Conservation (phyloP, 208 protist genomes). For the Angomonas ambiguus region DNA sequence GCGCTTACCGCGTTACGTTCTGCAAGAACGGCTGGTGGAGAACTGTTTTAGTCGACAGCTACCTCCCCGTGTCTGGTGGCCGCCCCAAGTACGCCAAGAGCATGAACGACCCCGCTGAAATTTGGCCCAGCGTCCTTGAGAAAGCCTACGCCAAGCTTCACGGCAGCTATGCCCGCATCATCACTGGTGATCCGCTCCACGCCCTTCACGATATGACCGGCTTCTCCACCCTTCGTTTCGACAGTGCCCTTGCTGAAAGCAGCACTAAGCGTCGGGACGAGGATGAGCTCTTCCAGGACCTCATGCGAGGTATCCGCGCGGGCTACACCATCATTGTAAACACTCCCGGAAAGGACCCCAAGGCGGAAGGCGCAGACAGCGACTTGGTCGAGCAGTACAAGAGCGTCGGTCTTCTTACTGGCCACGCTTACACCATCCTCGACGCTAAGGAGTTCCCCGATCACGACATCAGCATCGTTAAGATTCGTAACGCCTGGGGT, state of each 20-base stretch:
- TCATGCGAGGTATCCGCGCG: background rate
- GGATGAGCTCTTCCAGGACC: conserved; percentile 6
- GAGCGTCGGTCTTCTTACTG: background rate
- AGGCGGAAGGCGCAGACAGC: background rate
- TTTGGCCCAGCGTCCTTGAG: conserved; percentile 71
- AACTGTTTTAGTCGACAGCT: conserved; percentile 67
- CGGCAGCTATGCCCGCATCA: conserved; percentile 60
- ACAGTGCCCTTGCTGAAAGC: conserved; percentile 39
- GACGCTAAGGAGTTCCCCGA: conserved; percentile 6
- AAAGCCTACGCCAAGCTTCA: conserved; percentile 77
- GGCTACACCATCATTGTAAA: background rate
- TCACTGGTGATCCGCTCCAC: conserved; percentile 49
- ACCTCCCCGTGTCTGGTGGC: conserved; percentile 33
- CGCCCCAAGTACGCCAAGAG: conserved; percentile 39
- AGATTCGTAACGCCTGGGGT: background rate
- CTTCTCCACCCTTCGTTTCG: conserved; percentile 30
- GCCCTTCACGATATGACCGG: conserved; percentile 62
- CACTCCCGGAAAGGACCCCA: conserved; percentile 14
- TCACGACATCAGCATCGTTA: conserved; percentile 1
- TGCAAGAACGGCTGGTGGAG: conserved; percentile 70
- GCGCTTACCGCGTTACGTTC: conserved; percentile 57
- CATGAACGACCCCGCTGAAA: conserved; percentile 45
- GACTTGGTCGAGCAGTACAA: conserved; percentile 18
- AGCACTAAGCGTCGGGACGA: conserved; percentile 30
- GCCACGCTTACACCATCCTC: conserved; percentile 7